Percentiles rank a stretch among this genome's conserved stretches.
Evolutionary conservation across 345 rosid genomes (phyloP).

Genomic region (Salix koriyanagi): DNA sequence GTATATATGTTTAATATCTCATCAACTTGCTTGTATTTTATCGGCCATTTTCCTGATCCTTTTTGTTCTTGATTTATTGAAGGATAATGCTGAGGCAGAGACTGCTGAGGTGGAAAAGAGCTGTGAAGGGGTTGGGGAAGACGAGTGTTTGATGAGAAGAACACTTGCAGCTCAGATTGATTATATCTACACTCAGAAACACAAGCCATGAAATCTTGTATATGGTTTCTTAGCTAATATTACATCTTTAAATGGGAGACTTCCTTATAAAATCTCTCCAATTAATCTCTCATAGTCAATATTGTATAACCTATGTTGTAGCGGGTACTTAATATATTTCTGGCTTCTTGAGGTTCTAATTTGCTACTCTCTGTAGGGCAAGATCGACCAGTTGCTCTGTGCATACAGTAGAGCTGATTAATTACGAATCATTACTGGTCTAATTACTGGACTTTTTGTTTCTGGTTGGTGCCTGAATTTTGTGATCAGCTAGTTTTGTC

Average conservation of each 20-base stretch:
- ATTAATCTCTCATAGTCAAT: not conserved
- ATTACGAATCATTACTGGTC: not conserved
- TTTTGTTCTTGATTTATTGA: not conserved
- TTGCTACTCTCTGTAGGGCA: not conserved
- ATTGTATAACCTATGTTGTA: not conserved
- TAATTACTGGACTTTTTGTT: not conserved
- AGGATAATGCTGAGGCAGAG: not conserved
- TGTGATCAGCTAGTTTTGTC: not conserved
- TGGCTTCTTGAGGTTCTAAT: not conserved
- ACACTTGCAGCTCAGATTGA: slow-evolving; percentile 19
- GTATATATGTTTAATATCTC: not conserved
- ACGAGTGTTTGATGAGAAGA: slow-evolving; percentile 19
- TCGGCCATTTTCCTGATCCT: not conserved
- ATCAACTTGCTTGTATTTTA: not conserved
- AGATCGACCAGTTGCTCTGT: not conserved
- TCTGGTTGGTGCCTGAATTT: not conserved
- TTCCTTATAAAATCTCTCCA: not conserved
- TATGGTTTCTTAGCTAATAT: not conserved
- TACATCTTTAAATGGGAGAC: too few relatives aligned
- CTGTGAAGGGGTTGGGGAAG: slow-evolving; percentile 11
- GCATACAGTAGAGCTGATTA: not conserved
- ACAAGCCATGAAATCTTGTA: not conserved
- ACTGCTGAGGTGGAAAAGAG: not conserved
- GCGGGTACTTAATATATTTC: not conserved
- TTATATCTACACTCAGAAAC: slow-evolving; percentile 20